Evolutionary conservation across 2,329 filamentous ascomycete genomes (phyloP), one percentile per base, ranked within the genome.

Genomic region (Colletotrichum paranaense): DNA sequence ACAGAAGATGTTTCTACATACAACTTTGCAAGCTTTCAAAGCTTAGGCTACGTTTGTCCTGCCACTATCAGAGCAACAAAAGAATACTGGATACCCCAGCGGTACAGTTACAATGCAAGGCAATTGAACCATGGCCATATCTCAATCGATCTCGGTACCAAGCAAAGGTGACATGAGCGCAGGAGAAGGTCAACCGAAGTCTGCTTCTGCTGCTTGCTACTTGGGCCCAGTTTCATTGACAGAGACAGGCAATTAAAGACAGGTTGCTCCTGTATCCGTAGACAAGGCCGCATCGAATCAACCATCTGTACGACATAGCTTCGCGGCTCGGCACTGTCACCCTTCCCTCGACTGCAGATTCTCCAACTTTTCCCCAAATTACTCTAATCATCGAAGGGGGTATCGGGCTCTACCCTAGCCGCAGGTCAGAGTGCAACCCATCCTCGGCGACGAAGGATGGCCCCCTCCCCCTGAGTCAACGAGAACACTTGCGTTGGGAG

Each of bases 291-390:
- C 46, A 46, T 59, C 68, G 56, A 67, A 59, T 64, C 42, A 72
- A 24, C 63, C 56, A 35, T 62, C 46, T 66, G 46, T 72, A 68
- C 59, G 59, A 73, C 70, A 72, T 67, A 72, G 64, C 28, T 67
- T 72, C 42, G 56, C 46, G 62, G 56, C 68, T 67, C 68, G 68
- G 72, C 72, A 72, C 28, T 62, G 62, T 57, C 24, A 63, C 53
- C 60, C 57, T 74, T 53, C 70, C 62, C 67, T 56, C 28, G 56
- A 56, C 38, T n/a, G 55, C 35, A 28, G 42, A 22, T 73, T 73
- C 71, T 72, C 72, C 72, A 74, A 74, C 62, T 72, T 74, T 49
- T 74, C 72, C 72, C 72, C 72, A 67, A 74, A 67, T 42, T 63
- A 62, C 57, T 67, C 49, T 74, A 62, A 62, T 71, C 46, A 35